Percentiles rank a stretch among this genome's conserved stretches.
These are phyloP conservation scores for Trypanosoma melophagium DNA, from an alignment of 208 protist species.

Conservation along the genomic window DNA sequence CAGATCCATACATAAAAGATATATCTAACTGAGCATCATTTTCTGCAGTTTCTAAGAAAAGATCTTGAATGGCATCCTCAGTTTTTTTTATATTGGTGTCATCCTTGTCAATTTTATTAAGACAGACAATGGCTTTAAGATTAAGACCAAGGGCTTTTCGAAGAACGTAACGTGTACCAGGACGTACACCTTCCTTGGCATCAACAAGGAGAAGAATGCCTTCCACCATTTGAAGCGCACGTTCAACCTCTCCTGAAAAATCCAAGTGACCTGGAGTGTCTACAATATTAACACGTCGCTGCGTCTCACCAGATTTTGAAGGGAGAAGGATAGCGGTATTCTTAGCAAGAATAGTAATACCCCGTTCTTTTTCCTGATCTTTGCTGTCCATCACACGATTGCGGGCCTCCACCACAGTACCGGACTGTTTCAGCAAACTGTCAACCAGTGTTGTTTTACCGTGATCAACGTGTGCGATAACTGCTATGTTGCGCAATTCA, in stretches of 20 bases:
- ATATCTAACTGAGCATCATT: conserved; percentile 95
- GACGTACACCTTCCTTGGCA: conserved; percentile 95
- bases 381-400: conserved; percentile 97
- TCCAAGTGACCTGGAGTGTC: conserved; percentile 98
- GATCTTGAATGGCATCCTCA: conserved; percentile 94
- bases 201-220: conserved; percentile 96
- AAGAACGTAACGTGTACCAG: conserved; percentile 98
- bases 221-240: conserved; percentile 97
- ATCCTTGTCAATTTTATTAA: conserved; percentile 98
- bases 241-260: conserved; percentile 98
- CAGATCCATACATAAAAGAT: conserved; percentile 94
- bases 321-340: conserved; percentile 88
- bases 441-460: conserved; percentile 98
- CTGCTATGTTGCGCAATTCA: conserved; percentile 95
- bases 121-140: conserved; percentile 95
- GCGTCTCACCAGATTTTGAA: conserved; percentile 14
- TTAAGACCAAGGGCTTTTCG: conserved; percentile 94
- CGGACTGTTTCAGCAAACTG: conserved; percentile 92
- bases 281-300: conserved; percentile 95
- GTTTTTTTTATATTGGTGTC: conserved; percentile 89
- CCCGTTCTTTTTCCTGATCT: conserved; percentile 94
- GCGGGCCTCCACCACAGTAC: conserved; percentile 72
- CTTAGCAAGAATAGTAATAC: conserved; percentile 98
- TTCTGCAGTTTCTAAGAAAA: conserved; percentile 94
- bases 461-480: conserved; percentile 98